Conservation (phyloP, 441 rosid genomes). For the Omphalea diandra region DNA sequence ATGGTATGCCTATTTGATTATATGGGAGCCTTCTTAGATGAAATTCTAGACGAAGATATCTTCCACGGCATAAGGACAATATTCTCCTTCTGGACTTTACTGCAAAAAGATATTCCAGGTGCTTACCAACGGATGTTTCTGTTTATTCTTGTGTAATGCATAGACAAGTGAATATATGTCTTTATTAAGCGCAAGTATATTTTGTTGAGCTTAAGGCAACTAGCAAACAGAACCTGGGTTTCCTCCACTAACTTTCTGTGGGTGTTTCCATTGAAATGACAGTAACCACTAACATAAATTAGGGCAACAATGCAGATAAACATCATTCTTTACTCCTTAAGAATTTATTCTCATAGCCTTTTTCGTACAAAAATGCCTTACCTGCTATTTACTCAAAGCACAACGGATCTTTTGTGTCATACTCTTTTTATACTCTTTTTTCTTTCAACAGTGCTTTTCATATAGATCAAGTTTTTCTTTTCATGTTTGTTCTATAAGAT, state of each 20-base stretch:
- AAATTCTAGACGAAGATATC: slow-evolving; percentile 1
- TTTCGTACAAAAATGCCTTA: slow-evolving; percentile 16
- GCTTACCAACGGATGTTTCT: neutral
- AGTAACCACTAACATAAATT: neutral
- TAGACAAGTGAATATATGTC: too few relatives aligned
- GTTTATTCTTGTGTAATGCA: neutral
- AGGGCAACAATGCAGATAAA: neutral
- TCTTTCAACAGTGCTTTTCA: slow-evolving; percentile 9
- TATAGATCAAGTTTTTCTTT: too few relatives aligned
- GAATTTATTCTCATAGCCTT: slow-evolving; percentile 32
- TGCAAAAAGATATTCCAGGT: neutral
- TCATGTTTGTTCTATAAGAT: too few relatives aligned
- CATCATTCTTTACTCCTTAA: slow-evolving; percentile 23
- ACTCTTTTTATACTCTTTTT: neutral
- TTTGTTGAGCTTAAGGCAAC: neutral
- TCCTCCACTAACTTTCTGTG: neutral
- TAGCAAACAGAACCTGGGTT: neutral
- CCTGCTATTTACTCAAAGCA: slow-evolving; percentile 17
- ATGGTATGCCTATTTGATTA: neutral
- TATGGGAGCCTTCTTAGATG: neutral
- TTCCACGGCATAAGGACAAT: neutral
- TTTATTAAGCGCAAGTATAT: too few relatives aligned
- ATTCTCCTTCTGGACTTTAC: neutral
- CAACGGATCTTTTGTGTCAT: slow-evolving; percentile 14
- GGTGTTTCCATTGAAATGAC: slow-evolving; percentile 6